phyloP scores from a whole-genome alignment of 352 stramenopile species.

The Thalassiosira mediterranea region DNA sequence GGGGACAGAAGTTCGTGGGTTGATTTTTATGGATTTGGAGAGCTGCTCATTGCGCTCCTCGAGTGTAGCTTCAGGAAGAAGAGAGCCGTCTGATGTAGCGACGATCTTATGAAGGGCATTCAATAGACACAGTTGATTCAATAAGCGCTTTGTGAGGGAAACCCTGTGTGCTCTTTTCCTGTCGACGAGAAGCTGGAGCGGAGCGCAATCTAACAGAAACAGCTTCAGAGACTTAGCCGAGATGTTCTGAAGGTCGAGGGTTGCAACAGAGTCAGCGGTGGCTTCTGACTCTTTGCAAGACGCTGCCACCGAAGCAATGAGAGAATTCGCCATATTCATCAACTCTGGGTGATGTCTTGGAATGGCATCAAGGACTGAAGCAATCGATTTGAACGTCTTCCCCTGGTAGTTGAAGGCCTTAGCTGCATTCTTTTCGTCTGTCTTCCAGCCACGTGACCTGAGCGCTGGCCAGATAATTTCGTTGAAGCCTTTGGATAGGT shows the following conservation, averaged over 20 bases:
- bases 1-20: slow-evolving; percentile 49
- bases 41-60: slow-evolving; percentile 40
- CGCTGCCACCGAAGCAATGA: slow-evolving; percentile 53
- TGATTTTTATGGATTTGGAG: slow-evolving; percentile 55
- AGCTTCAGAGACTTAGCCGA: slow-evolving; percentile 54
- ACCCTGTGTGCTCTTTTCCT: slow-evolving; percentile 56
- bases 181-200: slow-evolving; percentile 75
- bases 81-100: slow-evolving; percentile 30
- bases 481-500: slow-evolving; percentile 41
- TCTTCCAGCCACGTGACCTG: slow-evolving; percentile 76
- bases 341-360: slow-evolving; percentile 75
- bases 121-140: slow-evolving; percentile 29
- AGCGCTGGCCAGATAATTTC: slow-evolving; percentile 72
- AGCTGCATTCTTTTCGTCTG: slow-evolving; percentile 40
- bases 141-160: slow-evolving; percentile 46
- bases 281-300: slow-evolving; percentile 25
- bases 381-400: slow-evolving; percentile 59
- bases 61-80: slow-evolving; percentile 28
- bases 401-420: slow-evolving; percentile 37
- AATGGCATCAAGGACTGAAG: slow-evolving; percentile 63
- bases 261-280: slow-evolving; percentile 12
- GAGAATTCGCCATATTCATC: slow-evolving; percentile 60
- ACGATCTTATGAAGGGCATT: slow-evolving; percentile 44
- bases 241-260: slow-evolving; percentile 43
- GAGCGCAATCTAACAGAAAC: slow-evolving; percentile 70